Evolutionary conservation across 2,329 filamentous ascomycete genomes (phyloP).

Genomic region (Phyllosticta paracitricarpa): DNA sequence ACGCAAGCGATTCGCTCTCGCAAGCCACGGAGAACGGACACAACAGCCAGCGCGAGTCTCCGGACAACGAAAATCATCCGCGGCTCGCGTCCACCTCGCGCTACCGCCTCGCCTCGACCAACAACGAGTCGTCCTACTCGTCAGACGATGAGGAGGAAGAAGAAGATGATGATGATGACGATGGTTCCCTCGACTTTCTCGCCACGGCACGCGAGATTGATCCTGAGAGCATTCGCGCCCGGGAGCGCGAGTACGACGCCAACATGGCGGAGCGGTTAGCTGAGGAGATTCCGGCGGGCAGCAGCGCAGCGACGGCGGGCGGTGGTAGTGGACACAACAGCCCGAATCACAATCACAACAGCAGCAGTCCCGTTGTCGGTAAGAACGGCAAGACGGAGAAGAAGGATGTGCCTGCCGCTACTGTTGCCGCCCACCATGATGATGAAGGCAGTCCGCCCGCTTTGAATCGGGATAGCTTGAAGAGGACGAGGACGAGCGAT

Average conservation of each 20-base stretch:
- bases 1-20: neutral
- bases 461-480: constrained; percentile 4
- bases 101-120: neutral
- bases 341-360: constrained; percentile 18
- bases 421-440: neutral
- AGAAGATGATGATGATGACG: constrained; percentile 22
- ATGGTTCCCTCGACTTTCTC: constrained; percentile 35
- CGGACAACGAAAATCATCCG: constrained; percentile 15
- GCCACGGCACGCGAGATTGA: constrained; percentile 35
- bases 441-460: neutral
- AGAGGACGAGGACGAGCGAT: constrained; percentile 13
- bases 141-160: constrained; percentile 21
- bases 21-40: neutral
- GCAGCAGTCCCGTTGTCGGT: neutral
- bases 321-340: constrained; percentile 39
- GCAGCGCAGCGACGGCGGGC: constrained; percentile 38
- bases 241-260: constrained; percentile 39
- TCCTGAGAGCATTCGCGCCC: constrained; percentile 29
- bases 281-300: constrained; percentile 40
- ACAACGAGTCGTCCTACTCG: constrained; percentile 10
- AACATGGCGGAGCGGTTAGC: constrained; percentile 37
- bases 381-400: constrained; percentile 14
- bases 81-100: neutral
- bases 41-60: neutral
- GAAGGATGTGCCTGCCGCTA: neutral